These are phyloP conservation scores for Umbilicaria muhlenbergii DNA, from an alignment of 495 filamentous ascomycete genomes.

Conservation along the genomic window DNA sequence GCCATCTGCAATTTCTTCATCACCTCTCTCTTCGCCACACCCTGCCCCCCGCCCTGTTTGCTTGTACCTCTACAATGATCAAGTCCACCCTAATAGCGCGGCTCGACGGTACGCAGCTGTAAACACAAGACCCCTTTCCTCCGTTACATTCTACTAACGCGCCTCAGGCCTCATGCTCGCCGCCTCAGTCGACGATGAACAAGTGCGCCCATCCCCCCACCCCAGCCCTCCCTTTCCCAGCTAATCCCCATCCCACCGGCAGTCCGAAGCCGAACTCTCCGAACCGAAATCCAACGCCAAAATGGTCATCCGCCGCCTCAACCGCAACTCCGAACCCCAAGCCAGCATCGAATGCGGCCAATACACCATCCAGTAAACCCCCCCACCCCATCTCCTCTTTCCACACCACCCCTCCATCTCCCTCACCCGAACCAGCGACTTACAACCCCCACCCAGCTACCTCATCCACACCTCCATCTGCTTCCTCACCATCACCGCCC, in stretches of 20 bases:
- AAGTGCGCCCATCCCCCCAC: conserved; percentile 27
- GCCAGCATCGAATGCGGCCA: conserved; percentile 78
- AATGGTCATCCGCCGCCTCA: conserved; percentile 73
- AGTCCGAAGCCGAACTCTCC: conserved; percentile 59
- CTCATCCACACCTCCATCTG: conserved; percentile 64
- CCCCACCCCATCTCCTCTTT: not conserved
- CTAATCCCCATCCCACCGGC: not conserved
- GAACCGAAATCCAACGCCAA: conserved; percentile 87
- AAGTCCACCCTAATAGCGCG: conserved; percentile 88
- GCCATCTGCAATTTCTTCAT: too few species aligned
- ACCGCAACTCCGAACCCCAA: conserved; percentile 74
- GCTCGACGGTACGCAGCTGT: conserved; percentile 57
- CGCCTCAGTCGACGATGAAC: conserved; percentile 85
- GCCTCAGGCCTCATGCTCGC: conserved; percentile 75
- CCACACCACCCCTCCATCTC: not conserved
- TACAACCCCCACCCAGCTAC: conserved; percentile 42
- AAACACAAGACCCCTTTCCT: not conserved
- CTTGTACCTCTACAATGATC: conserved; percentile 46
- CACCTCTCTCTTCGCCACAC: too few species aligned
- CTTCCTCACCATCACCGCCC: conserved; percentile 87
- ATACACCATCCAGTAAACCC: conserved; percentile 65
- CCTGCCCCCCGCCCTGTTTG: too few species aligned
- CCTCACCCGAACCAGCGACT: not conserved
- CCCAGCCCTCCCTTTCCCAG: conserved; percentile 1
- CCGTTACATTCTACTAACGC: not conserved